Evolutionary conservation across 495 filamentous ascomycete genomes (phyloP).

Genomic region (Hyaloscypha finlandica): DNA sequence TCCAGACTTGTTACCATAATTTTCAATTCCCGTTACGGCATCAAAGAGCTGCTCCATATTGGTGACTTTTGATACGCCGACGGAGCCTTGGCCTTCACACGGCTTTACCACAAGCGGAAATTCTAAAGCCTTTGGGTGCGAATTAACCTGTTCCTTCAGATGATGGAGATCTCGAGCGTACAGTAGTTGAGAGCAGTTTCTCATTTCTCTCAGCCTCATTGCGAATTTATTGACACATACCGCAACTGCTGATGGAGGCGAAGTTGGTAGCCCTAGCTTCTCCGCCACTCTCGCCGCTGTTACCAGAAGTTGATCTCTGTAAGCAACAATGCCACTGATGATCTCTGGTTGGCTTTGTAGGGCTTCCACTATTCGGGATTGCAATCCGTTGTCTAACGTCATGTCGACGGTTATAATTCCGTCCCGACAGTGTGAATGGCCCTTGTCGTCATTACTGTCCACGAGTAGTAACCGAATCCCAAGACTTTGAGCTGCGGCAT

Average conservation of each 20-base stretch:
- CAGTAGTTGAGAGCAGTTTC: background rate
- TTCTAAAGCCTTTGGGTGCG: background rate
- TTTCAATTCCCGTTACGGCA: slow-evolving; percentile 1
- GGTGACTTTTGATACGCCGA: slow-evolving; percentile 4
- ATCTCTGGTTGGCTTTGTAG: background rate
- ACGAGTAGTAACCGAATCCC: background rate
- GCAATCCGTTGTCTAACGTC: background rate
- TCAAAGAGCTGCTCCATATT: background rate
- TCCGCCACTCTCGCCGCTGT: background rate
- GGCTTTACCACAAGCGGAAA: slow-evolving; percentile 5
- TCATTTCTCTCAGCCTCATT: background rate
- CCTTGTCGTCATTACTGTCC: background rate
- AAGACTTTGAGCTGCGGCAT: background rate
- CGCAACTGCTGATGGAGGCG: background rate
- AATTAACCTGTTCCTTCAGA: background rate
- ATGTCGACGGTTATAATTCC: background rate
- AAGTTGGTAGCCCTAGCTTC: background rate
- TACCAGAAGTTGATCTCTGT: background rate
- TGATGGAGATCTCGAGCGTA: background rate
- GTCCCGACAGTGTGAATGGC: background rate
- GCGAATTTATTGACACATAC: background rate
- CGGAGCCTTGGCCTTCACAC: background rate
- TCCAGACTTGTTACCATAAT: background rate
- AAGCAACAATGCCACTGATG: background rate
- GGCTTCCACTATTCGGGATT: background rate